phyloP scores from a whole-genome alignment of 495 filamentous ascomycete species.

The Cercophora samala region DNA sequence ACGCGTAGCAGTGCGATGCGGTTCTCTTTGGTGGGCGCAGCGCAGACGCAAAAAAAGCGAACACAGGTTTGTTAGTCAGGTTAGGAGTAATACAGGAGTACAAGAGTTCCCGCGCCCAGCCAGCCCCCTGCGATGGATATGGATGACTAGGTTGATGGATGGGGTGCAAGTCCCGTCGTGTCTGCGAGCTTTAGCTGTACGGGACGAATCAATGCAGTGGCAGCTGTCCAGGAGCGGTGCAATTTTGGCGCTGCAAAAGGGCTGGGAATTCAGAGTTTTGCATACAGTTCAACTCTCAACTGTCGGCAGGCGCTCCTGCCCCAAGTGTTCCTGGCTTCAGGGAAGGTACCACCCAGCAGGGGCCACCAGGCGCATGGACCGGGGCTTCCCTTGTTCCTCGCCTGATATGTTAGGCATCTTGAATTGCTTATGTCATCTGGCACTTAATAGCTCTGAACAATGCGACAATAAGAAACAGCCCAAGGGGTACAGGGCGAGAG shows the following conservation, averaged over 20 bases:
- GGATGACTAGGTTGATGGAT: not conserved
- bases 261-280: slow-evolving; percentile 5
- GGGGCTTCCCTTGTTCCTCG: not conserved
- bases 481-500: not conserved
- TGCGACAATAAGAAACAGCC: not conserved
- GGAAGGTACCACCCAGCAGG: slow-evolving; percentile 2
- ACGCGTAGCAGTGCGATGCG: slow-evolving; percentile 20
- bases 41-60: slow-evolving; percentile 26
- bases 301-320: slow-evolving; percentile 1
- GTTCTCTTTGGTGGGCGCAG: slow-evolving; percentile 19
- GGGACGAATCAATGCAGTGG: not conserved
- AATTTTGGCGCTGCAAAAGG: not conserved
- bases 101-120: not conserved
- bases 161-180: not conserved
- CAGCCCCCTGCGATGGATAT: not conserved
- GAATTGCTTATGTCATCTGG: slow-evolving; percentile 1
- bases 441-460: not conserved
- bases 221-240: slow-evolving; percentile 1
- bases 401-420: slow-evolving; percentile 2
- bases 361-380: not conserved
- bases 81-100: not conserved
- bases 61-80: slow-evolving; percentile 15
- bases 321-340: not conserved
- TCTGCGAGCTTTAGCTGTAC: not conserved
- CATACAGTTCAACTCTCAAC: not conserved